Evolutionary conservation across 257 asterid genomes (phyloP).

Genomic region (Petrea volubilis): DNA sequence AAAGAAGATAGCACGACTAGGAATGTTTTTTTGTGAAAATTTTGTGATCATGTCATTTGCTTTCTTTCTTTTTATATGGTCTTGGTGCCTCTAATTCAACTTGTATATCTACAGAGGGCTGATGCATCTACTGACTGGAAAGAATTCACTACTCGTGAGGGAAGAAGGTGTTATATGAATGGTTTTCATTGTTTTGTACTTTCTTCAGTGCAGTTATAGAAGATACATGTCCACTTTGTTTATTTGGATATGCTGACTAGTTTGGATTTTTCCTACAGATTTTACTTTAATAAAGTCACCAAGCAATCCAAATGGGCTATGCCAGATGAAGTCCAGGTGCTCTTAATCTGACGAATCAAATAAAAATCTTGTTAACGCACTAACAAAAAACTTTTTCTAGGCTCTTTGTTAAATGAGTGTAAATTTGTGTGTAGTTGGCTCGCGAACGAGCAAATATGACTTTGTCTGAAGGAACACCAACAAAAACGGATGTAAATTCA

Average conservation of each 20-base stretch:
- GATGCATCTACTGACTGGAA: constrained; percentile 97
- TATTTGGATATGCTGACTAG: constrained; percentile 21
- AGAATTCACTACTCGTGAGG: constrained; percentile 69
- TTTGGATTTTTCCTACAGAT: constrained; percentile 43
- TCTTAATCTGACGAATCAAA: constrained; percentile 26
- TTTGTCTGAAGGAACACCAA: constrained; percentile 38
- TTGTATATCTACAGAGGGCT: constrained; percentile 70
- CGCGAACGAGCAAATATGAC: constrained; percentile 52
- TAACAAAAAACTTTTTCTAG: not conserved
- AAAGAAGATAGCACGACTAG: not conserved
- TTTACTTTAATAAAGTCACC: constrained; percentile 66
- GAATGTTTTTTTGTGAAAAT: not conserved
- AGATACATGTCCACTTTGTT: constrained; percentile 9
- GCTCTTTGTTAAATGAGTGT: constrained; percentile 18
- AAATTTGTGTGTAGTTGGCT: constrained; percentile 54
- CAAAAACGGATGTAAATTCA: constrained; percentile 37
- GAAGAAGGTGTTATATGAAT: constrained; percentile 58
- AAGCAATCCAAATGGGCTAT: constrained; percentile 79
- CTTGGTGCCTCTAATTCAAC: constrained; percentile 20
- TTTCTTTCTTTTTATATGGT: constrained; percentile 5
- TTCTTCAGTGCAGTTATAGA: constrained; percentile 15
- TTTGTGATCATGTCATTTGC: not conserved
- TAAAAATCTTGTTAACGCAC: constrained; percentile 14
- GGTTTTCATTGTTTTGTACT: constrained; percentile 4
- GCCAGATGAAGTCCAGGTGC: constrained; percentile 90